phyloP scores from a whole-genome alignment of 2,329 filamentous ascomycete species.

The Xylariaceae sp. region DNA sequence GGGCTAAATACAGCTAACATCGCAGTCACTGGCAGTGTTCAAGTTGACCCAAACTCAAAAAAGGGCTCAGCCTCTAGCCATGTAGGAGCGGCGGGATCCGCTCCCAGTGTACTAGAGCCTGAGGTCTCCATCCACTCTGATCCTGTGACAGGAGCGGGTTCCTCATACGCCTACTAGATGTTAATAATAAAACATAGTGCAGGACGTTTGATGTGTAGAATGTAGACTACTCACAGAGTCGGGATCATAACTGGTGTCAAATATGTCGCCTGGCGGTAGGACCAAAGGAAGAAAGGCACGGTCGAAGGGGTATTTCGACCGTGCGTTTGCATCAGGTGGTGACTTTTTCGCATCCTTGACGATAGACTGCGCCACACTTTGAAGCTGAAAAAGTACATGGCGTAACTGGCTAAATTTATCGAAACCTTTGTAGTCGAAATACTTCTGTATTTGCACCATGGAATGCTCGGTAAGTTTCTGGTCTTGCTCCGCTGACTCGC shows the following conservation, averaged over 20 bases:
- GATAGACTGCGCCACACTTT: conserved; percentile 18
- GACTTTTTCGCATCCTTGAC: neutral
- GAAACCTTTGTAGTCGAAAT: conserved; percentile 25
- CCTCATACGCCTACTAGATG: neutral
- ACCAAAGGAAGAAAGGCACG: neutral
- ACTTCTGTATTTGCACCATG: conserved; percentile 26
- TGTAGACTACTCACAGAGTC: neutral
- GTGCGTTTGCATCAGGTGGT: neutral
- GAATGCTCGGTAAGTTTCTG: conserved; percentile 28
- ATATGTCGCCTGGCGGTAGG: neutral
- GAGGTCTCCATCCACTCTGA: conserved; percentile 7
- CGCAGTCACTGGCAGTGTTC: too few species aligned
- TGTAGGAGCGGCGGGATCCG: neutral
- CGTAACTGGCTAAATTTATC: conserved; percentile 28
- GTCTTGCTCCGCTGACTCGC: conserved; percentile 28
- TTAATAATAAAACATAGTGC: neutral
- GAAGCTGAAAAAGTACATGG: conserved; percentile 24
- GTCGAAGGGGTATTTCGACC: neutral
- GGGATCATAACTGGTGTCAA: neutral
- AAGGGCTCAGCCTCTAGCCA: neutral
- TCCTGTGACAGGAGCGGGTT: neutral
- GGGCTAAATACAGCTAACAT: too few species aligned
- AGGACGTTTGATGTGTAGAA: neutral
- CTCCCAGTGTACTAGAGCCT: neutral
- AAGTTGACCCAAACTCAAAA: conserved; percentile 1